A percentile compares a stretch with the other conserved stretches of the same genome.
phyloP scores from a whole-genome alignment of 2,329 filamentous ascomycete species.

The Fusarium albosuccineum region DNA sequence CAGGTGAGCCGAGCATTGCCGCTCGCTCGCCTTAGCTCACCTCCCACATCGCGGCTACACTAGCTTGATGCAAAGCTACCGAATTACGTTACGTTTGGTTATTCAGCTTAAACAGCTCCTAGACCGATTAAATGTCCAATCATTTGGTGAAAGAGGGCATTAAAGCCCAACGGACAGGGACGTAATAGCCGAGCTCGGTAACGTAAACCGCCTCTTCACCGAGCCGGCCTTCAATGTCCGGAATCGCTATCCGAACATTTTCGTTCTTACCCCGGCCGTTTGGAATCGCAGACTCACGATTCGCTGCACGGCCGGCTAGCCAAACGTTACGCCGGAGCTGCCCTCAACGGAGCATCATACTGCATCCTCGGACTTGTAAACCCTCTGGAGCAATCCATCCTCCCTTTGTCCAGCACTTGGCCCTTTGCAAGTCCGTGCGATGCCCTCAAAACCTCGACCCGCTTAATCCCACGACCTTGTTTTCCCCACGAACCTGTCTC shows the following conservation, averaged over 20 bases:
- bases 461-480: constrained; percentile 37
- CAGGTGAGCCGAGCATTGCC: constrained; percentile 26
- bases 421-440: constrained; percentile 37
- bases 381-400: not conserved
- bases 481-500: constrained; percentile 19
- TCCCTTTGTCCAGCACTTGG: constrained; percentile 15
- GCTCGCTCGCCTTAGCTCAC: constrained; percentile 18
- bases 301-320: not conserved
- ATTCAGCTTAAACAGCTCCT: not conserved
- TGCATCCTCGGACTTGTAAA: not conserved
- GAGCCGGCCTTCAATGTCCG: constrained; percentile 36
- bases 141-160: not conserved
- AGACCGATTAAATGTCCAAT: constrained; percentile 10
- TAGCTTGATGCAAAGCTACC: not conserved
- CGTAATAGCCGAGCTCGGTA: constrained; percentile 23
- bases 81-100: not conserved
- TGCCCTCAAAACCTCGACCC: constrained; percentile 34
- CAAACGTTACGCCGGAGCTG: not conserved
- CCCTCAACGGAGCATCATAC: not conserved
- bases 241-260: constrained; percentile 14
- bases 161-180: not conserved
- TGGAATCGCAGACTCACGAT: constrained; percentile 2
- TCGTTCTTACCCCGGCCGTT: constrained; percentile 1
- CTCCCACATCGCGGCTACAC: constrained; percentile 6
- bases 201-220: constrained; percentile 3